Conservation (phyloP, 805 yeast genomes). For the Danielia oregonensis region DNA sequence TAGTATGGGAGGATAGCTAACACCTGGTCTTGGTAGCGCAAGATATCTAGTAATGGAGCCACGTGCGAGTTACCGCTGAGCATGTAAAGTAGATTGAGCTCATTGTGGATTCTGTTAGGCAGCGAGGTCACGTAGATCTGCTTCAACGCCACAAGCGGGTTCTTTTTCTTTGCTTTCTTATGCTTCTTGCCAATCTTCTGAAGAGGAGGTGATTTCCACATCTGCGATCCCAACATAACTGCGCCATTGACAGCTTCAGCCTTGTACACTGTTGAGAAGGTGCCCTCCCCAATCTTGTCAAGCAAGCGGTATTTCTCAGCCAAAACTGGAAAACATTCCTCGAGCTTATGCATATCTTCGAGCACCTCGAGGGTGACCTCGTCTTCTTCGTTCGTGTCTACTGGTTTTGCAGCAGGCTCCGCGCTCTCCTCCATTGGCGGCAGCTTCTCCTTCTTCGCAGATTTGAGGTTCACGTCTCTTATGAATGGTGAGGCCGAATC, state of each 20-base stretch:
- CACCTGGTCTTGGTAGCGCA: conserved; percentile 86
- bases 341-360: conserved; percentile 55
- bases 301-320: conserved; percentile 45
- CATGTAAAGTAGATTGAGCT: conserved; percentile 69
- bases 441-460: conserved; percentile 4
- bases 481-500: conserved; percentile 9
- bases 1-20: conserved; percentile 89
- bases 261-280: conserved; percentile 59
- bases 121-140: conserved; percentile 94
- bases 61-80: conserved; percentile 68
- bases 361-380: conserved; percentile 50
- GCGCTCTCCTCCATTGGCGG: background rate
- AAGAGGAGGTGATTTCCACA: conserved; percentile 45
- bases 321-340: conserved; percentile 52
- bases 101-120: conserved; percentile 87
- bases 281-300: conserved; percentile 65
- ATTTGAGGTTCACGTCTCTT: conserved; percentile 14
- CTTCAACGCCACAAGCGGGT: conserved; percentile 76
- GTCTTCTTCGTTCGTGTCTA: conserved; percentile 28
- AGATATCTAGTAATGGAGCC: conserved; percentile 86
- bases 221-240: conserved; percentile 34
- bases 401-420: conserved; percentile 1
- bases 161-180: conserved; percentile 23
- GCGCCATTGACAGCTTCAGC: conserved; percentile 51
- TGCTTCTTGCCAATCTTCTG: conserved; percentile 16